Conservation (phyloP, 257 asterid species). For the Oldenlandia corymbosa region DNA sequence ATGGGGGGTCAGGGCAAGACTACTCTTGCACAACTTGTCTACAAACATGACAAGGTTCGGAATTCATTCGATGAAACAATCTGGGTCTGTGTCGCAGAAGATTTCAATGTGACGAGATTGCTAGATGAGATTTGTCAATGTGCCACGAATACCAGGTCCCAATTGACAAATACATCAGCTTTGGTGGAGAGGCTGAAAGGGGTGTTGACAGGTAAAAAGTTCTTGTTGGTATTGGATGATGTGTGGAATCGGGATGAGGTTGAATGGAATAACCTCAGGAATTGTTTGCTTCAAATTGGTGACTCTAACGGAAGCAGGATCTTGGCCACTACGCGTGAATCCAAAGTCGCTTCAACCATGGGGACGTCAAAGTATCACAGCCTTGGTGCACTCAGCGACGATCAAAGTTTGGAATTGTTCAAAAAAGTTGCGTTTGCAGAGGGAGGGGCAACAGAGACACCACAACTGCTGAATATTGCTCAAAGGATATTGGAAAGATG, state of each 20-base stretch:
- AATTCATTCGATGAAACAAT: no score
- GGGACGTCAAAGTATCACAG: not conserved
- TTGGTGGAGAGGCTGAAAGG: no score
- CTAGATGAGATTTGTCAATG: no score
- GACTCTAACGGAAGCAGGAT: constrained; percentile 49
- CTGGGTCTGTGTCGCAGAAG: no score
- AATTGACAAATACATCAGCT: no score
- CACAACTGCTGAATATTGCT: not conserved
- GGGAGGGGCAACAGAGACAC: not conserved
- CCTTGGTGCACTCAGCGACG: not conserved
- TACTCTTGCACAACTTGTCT: constrained; percentile 31
- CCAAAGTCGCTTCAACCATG: constrained; percentile 36
- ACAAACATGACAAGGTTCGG: no score
- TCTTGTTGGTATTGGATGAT: no score
- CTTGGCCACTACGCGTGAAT: constrained; percentile 54
- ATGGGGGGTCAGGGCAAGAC: constrained; percentile 14
- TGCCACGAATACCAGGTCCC: no score
- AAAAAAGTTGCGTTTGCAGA: not conserved
- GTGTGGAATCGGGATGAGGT: not conserved
- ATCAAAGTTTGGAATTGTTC: constrained; percentile 15
- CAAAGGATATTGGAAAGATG: not conserved
- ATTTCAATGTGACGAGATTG: no score
- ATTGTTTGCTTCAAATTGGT: constrained; percentile 25
- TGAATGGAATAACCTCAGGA: constrained; percentile 35
- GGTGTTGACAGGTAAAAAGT: no score